Base-by-base conservation (phyloP, 2,329 filamentous ascomycete species). In the Calonectria honghensis region DNA sequence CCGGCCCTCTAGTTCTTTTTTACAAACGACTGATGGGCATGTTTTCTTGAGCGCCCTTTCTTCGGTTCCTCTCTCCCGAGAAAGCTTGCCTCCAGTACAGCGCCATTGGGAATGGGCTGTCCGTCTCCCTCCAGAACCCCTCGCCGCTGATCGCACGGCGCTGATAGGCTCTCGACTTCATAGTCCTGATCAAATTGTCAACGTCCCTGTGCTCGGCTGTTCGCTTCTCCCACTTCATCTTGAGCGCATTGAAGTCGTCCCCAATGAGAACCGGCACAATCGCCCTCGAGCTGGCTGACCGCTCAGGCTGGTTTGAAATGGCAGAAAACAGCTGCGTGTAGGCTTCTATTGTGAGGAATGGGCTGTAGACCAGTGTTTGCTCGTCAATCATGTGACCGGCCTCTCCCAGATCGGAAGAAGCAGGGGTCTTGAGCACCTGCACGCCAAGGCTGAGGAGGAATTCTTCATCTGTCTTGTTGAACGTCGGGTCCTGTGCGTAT, bases 191-290 rank as follows among this genome's bases (percentile, higher is more conserved):
- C 32, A 80, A 39, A 1, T 52, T 59, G 13, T 80, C 79, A 14
- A 80, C 79, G n/a, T 80, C 70, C 52, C 73, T 74, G 32, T 79
- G 72, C 35, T 80, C 79, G 1, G 65, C 27, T 0, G 79, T 80
- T 16, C 74, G 69, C 68, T 80, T 80, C 50, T 80, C 79, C 79
- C 79, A 80, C 61, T 81, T 80, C 4, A 78, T 35, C 52, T 71
- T 75, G 4, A 80, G 70, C 0, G 79, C 74, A 35, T 81, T 81
- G n/a, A 79, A 79, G 16, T 81, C 80, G 10, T 81, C 78, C 48
- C 79, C 78, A 14, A 81, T 73, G 18, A 80, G 63, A 4, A 78
- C 73, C 0, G 78, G 77, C 14, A 75, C 70, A 3, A 70, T 75
- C 7, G 51, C 51, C 9, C 54, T 51, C 20, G 41, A 37, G 10